Conservation (phyloP, 495 filamentous ascomycete species). For the Penicillium nucicola region DNA sequence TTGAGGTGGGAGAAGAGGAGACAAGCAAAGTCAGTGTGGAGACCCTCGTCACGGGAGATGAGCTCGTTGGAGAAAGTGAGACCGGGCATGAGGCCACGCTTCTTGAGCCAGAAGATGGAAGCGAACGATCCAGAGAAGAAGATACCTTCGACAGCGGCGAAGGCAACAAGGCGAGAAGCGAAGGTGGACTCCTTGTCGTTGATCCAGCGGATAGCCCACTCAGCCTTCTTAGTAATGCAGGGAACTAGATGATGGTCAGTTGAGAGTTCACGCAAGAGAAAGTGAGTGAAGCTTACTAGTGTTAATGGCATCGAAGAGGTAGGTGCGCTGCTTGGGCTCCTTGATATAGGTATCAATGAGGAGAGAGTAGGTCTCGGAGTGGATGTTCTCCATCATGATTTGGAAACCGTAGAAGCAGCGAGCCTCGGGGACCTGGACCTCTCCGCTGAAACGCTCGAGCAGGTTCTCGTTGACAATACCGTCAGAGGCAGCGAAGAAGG, state of each 20-base stretch:
- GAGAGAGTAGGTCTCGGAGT: constrained; percentile 98
- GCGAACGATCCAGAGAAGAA: constrained; percentile 99
- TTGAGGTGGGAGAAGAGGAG: constrained; percentile 93
- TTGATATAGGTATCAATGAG: constrained; percentile 99
- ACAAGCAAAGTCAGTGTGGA: constrained; percentile 99
- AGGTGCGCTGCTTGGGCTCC: constrained; percentile 90
- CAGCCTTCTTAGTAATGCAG: constrained; percentile 94
- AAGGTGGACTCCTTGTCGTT: constrained; percentile 89
- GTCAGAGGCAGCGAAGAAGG: constrained; percentile 99
- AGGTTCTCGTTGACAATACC: constrained; percentile 99
- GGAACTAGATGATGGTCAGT: constrained; percentile 59
- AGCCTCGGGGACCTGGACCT: constrained; percentile 96
- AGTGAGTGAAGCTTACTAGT: constrained; percentile 61
- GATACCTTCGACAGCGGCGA: constrained; percentile 97
- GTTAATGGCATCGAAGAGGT: constrained; percentile 98
- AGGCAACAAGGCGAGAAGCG: constrained; percentile 91
- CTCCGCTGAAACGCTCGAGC: constrained; percentile 93
- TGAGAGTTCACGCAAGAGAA: background rate
- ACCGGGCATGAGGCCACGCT: constrained; percentile 97
- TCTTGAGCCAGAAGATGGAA: constrained; percentile 99
- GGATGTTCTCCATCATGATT: constrained; percentile 99
- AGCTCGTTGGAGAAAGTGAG: constrained; percentile 99
- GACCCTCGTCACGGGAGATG: constrained; percentile 98
- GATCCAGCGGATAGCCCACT: constrained; percentile 97
- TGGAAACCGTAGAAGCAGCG: constrained; percentile 99